phyloP scores from a whole-genome alignment of 345 rosid species.

The Carallia pectinifolia region DNA sequence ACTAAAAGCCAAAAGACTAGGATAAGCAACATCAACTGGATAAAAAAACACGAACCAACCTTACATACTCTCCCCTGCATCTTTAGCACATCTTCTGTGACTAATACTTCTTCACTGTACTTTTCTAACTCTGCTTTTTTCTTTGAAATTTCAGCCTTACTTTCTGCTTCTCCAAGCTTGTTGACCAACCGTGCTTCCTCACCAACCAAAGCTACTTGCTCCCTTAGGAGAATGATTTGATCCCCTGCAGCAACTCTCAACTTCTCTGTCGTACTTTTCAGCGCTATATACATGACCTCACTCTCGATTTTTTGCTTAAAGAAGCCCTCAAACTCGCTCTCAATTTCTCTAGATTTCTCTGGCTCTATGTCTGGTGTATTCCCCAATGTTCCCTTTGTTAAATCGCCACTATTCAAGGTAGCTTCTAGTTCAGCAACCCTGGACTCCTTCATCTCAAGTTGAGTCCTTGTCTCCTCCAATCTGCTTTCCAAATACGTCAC shows the following conservation, averaged over 20 bases:
- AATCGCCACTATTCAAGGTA: conserved; percentile 22
- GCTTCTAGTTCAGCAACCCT: conserved; percentile 55
- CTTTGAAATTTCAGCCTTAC: conserved; percentile 43
- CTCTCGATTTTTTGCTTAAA: conserved; percentile 75
- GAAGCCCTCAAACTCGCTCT: conserved; percentile 50
- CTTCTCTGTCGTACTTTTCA: conserved; percentile 40
- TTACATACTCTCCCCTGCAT: conserved; percentile 49
- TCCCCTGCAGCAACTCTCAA: conserved; percentile 35
- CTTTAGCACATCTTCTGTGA: conserved; percentile 45
- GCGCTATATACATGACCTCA: conserved; percentile 61
- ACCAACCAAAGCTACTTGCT: conserved; percentile 41
- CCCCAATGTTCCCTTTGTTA: conserved; percentile 34
- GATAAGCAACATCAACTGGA: conserved; percentile 57
- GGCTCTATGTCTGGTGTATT: conserved; percentile 31
- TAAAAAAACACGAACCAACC: conserved; percentile 44
- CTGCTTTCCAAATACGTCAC: conserved; percentile 46
- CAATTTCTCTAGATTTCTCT: conserved; percentile 40
- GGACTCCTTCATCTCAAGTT: conserved; percentile 44
- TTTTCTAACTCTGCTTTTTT: conserved; percentile 54
- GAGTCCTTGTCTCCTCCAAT: conserved; percentile 45
- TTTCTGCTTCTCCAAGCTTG: conserved; percentile 50
- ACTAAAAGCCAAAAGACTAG: conserved; percentile 43
- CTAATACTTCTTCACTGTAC: conserved; percentile 40
- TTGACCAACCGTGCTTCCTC: conserved; percentile 38
- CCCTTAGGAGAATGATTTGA: conserved; percentile 32